Percentiles rank a stretch among this genome's conserved stretches.
Conservation (phyloP, 371 early-diverging fungal genomes). For the Mucor racemosus region DNA sequence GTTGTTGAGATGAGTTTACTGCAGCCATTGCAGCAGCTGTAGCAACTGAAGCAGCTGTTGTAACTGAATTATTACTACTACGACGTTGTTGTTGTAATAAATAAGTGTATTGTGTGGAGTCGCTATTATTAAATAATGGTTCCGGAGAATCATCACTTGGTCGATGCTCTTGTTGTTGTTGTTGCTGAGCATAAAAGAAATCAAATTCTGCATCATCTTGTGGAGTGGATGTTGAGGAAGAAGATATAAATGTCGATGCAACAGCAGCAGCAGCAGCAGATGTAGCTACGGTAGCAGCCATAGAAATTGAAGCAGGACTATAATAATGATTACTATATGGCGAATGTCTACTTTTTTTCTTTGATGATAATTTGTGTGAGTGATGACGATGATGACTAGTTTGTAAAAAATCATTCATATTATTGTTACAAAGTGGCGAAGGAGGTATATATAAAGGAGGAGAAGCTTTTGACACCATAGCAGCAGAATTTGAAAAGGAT, state of each 20-base stretch:
- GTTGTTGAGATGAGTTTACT: neutral
- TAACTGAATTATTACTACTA: neutral
- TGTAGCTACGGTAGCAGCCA: conserved; percentile 29
- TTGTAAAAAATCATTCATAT: neutral
- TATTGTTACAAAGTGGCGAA: neutral
- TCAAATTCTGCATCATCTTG: conserved; percentile 7
- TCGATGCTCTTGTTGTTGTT: neutral
- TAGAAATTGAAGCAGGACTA: conserved; percentile 3
- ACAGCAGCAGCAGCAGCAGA: conserved; percentile 37
- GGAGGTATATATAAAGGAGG: neutral
- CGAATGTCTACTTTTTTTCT: neutral
- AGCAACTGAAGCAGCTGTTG: conserved; percentile 21
- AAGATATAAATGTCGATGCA: conserved; percentile 12
- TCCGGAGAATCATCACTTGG: neutral
- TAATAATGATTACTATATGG: conserved; percentile 1
- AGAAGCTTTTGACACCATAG: conserved; percentile 2
- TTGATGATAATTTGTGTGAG: neutral
- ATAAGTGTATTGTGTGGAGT: neutral
- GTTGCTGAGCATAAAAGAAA: conserved; percentile 18
- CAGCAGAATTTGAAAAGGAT: neutral
- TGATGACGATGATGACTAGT: neutral
- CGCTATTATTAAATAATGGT: conserved; percentile 6
- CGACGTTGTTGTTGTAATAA: neutral
- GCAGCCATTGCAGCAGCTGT: conserved; percentile 26
- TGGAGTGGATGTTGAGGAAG: neutral